These are phyloP conservation scores for Halteria grandinella DNA, from an alignment of 73 alveolate genomes.

Conservation along the genomic window DNA sequence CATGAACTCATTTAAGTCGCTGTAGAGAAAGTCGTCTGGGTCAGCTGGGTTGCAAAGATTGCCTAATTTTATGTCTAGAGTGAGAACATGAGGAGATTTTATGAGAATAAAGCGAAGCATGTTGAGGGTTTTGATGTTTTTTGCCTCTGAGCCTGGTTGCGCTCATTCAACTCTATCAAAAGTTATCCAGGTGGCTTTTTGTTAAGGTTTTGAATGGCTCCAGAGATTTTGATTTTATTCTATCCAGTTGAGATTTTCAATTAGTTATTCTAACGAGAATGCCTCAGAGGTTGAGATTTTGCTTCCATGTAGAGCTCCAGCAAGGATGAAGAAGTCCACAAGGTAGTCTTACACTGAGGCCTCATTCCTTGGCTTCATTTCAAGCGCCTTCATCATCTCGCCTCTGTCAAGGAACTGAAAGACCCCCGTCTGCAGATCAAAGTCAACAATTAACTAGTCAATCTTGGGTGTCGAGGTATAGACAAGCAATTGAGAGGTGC, in stretches of 20 bases:
- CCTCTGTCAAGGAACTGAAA: slow-evolving; percentile 20
- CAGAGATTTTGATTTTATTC: neutral
- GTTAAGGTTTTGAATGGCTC: neutral
- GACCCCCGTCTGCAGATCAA: slow-evolving; percentile 3
- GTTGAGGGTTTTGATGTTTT: neutral
- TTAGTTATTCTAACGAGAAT: neutral
- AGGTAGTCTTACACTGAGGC: neutral
- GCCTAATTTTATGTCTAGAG: slow-evolving; percentile 3
- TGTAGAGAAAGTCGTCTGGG: slow-evolving; percentile 4
- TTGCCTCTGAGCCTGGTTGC: neutral
- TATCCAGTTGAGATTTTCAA: neutral
- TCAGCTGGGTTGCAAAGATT: slow-evolving; percentile 3
- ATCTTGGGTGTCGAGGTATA: too few relatives aligned
- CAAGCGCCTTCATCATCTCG: slow-evolving; percentile 23
- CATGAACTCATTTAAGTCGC: slow-evolving; percentile 8
- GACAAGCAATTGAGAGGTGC: slow-evolving; percentile 19
- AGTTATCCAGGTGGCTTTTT: slow-evolving; percentile 1
- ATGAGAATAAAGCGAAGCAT: slow-evolving; percentile 11
- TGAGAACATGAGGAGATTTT: slow-evolving; percentile 12
- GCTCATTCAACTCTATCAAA: slow-evolving; percentile 5
- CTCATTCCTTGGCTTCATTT: neutral
- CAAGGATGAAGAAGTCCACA: slow-evolving; percentile 16
- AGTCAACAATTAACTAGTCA: slow-evolving; percentile 40
- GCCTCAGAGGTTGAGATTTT: slow-evolving; percentile 1
- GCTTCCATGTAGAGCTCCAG: slow-evolving; percentile 5